phyloP scores from a whole-genome alignment of 768 basidiomycete species.

The Botryobasidium botryosum region DNA sequence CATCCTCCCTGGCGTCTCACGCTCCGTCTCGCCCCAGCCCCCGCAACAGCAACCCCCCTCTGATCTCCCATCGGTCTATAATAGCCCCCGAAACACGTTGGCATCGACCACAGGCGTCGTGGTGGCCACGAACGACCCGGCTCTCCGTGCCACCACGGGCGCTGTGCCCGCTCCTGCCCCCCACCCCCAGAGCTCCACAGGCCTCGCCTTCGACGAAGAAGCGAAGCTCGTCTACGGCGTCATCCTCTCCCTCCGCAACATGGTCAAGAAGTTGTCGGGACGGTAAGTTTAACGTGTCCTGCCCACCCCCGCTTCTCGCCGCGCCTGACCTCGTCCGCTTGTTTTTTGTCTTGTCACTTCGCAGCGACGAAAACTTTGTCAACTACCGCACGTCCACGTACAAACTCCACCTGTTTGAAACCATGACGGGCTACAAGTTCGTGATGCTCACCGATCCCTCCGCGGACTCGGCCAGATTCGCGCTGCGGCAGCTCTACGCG shows the following conservation, averaged over 20 bases:
- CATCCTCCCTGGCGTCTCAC: conserved; percentile 66
- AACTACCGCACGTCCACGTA: conserved; percentile 84
- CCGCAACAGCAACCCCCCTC: conserved; percentile 16
- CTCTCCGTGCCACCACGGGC: conserved; percentile 1
- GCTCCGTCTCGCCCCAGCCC: conserved; percentile 33
- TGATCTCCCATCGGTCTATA: conserved; percentile 28
- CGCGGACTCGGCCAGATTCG: conserved; percentile 63
- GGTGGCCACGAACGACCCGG: conserved; percentile 27
- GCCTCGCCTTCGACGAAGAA: conserved; percentile 89
- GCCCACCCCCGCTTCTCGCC: background rate
- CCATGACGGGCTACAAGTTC: conserved; percentile 85
- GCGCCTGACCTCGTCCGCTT: background rate
- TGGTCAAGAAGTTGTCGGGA: conserved; percentile 87
- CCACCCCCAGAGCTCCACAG: conserved; percentile 26
- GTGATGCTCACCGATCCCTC: conserved; percentile 81
- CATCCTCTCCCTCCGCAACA: conserved; percentile 74
- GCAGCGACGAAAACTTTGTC: conserved; percentile 79
- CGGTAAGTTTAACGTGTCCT: conserved; percentile 31
- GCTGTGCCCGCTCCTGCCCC: conserved; percentile 10
- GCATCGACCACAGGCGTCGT: conserved; percentile 47
- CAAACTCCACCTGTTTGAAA: conserved; percentile 86
- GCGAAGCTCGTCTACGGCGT: conserved; percentile 96
- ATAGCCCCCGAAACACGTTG: conserved; percentile 50
- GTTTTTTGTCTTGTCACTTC: background rate
- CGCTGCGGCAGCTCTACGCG: conserved; percentile 78